Evolutionary conservation across 805 yeast species (phyloP).

Genomic region (Kodamaea sagamina): DNA sequence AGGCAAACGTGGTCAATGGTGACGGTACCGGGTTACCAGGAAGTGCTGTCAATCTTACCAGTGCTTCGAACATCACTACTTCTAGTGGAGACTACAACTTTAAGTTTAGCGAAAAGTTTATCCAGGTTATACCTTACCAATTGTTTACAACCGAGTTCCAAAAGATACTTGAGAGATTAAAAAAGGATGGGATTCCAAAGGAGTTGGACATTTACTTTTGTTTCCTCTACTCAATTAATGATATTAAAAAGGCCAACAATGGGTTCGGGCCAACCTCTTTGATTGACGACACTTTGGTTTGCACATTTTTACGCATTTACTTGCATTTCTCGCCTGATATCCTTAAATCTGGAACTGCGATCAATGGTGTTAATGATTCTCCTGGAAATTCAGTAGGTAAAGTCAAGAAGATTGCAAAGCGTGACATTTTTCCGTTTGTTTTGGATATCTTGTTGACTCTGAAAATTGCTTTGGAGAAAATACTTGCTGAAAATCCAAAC

Average conservation of each 20-base stretch:
- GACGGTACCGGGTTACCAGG: background rate
- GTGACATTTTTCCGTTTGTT: constrained; percentile 43
- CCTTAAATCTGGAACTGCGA: constrained; percentile 1
- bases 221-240: constrained; percentile 53
- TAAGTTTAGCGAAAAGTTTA: constrained; percentile 50
- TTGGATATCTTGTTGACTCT: constrained; percentile 34
- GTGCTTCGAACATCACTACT: background rate
- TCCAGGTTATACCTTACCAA: constrained; percentile 47
- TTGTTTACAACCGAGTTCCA: constrained; percentile 45
- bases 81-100: constrained; percentile 16
- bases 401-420: constrained; percentile 40
- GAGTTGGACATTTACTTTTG: constrained; percentile 42
- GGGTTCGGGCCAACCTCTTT: constrained; percentile 79
- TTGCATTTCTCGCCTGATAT: constrained; percentile 18
- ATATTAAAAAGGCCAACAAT: constrained; percentile 69
- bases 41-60: background rate
- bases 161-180: constrained; percentile 26
- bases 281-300: constrained; percentile 71
- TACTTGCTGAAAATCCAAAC: constrained; percentile 21
- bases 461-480: constrained; percentile 22
- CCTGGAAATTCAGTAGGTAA: constrained; percentile 29
- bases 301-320: constrained; percentile 57
- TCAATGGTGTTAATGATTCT: constrained; percentile 21
- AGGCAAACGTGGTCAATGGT: background rate
- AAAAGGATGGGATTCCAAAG: constrained; percentile 35